Base-by-base conservation (phyloP, 768 basidiomycete species). In the Mycena pura region DNA sequence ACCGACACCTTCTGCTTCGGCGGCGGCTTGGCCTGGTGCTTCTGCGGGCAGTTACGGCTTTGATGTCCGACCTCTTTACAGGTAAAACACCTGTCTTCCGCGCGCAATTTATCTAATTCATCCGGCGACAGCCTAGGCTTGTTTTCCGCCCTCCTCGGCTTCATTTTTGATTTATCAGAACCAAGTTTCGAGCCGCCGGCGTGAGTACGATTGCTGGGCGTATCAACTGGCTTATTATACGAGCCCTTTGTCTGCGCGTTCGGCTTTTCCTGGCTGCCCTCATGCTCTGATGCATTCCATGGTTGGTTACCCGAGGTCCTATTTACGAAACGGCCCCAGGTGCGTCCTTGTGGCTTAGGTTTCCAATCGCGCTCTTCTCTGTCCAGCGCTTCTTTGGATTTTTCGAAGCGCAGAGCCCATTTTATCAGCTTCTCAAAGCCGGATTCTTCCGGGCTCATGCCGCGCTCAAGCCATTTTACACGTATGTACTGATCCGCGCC, bases 1-100 rank as follows among this genome's bases (percentile, higher is more conserved):
- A 52, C 50, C 2, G 50, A 52, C 0, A 52, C 36, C 8, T 60
- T 47, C 15, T 24, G 40, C 1, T 40, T 22, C 29, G n/a, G n/a
- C 0, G 64, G 67, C 1, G 60, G 47, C 28, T 62, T 68, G 6
- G 64, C 67, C 32, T 39, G 13, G 17, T 60, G 60, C 7, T 31
- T 47, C 6, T 41, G 2, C 2, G 68, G 67, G 32, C 70, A 73
- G 34, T 73, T 67, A 2, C 66, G 21, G 32, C 65, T 68, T 3
- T 66, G 45, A 45, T 73, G 70, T 0, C 70, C 72, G 0, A 59
- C 13, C 3, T 70, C 63, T 13, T 63, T 60, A 43, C 70, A 73
- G 3, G 28, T 54, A 27, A 68, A 73, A 47, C 70, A 73, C 5
- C 63, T 31, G 2, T 67, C 67, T 21, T 69, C 69, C 0, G 65